Base-by-base conservation (phyloP, 2,329 filamentous ascomycete genomes). In the Zasmidium angulare region DNA sequence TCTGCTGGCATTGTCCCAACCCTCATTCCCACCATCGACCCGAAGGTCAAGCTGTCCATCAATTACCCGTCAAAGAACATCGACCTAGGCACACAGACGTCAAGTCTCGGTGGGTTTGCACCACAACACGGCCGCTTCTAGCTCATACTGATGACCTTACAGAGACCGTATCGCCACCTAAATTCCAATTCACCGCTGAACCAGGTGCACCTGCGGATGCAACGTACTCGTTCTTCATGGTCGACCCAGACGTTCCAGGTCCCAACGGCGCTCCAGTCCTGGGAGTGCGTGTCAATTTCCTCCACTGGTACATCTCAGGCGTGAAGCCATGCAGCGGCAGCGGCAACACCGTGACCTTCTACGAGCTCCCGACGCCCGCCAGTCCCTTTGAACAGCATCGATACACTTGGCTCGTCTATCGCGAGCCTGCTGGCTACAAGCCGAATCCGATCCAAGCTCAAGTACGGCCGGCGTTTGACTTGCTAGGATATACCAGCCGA, bases 211-310 rank as follows among this genome's bases (percentile, higher is more conserved):
- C 31, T 6, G 46, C 51, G 0, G 20, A 14, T 12, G 36, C 31
- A 9, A 58, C 59, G 23, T 61, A 58, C 59, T 55, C 50, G 20
- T 48, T 58, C 59, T 61, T 61, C 59, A 22, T 61, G 31, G 51
- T 61, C 36, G 51, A 61, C 55, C 55, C 59, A 6, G 59, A 61
- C 52, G 59, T 61, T 40, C 59, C 59, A 9, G 51, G 59, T 20
- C 59, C 59, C 21, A 55, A 58, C 23, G 55, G 55, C 17, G 46
- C 40, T 40, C 59, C 59, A 17, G 48, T 55, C 52, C 31, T 61
- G 11, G 55, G 55, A 4, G 24, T 19, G 17, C 59, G 59, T 14
- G 9, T 61, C 51, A 61, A 61, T 24, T 61, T 58, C 51, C 48
- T 61, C 19, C 59, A 58, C 48, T 56, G 55, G 55, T 61, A 61